Conservation (phyloP, 148 eudicot species). For the Gaultheria prostrata region DNA sequence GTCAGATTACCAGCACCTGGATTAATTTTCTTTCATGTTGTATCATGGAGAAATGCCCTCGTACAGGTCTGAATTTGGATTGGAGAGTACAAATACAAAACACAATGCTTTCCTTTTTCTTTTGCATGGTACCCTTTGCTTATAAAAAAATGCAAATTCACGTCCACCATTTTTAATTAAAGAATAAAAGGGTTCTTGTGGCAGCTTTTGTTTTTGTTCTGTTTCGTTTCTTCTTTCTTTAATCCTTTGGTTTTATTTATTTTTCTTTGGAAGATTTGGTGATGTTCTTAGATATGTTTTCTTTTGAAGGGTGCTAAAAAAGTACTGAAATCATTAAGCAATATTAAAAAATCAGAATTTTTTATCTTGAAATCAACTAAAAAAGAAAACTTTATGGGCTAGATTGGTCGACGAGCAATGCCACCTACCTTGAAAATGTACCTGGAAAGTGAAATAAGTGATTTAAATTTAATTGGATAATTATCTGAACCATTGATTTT, state of each 20-base stretch:
- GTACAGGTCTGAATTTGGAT: not conserved
- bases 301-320: not conserved
- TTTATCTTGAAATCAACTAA: not conserved
- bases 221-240: conserved; percentile 19
- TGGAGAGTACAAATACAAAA: not conserved
- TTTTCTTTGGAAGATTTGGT: conserved; percentile 23
- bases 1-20: too few species aligned
- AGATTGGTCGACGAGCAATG: too few species aligned
- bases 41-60: not conserved
- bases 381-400: not conserved
- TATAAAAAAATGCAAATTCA: conserved; percentile 30
- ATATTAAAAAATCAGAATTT: not conserved
- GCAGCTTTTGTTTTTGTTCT: conserved; percentile 48
- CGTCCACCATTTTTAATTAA: conserved; percentile 40
- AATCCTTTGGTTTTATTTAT: not conserved
- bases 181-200: conserved; percentile 32
- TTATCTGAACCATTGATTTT: too few species aligned
- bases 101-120: conserved; percentile 14
- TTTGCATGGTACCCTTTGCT: conserved; percentile 39
- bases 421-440: too few species aligned
- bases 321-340: not conserved
- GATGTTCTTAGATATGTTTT: conserved; percentile 17
- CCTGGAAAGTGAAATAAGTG: too few species aligned
- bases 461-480: too few species aligned
- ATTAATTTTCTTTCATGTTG: too few species aligned